Evolutionary conservation across 164 flowering plant genomes (phyloP), one percentile per base, ranked within the genome.

Genomic region (Liquidambar formosana): DNA sequence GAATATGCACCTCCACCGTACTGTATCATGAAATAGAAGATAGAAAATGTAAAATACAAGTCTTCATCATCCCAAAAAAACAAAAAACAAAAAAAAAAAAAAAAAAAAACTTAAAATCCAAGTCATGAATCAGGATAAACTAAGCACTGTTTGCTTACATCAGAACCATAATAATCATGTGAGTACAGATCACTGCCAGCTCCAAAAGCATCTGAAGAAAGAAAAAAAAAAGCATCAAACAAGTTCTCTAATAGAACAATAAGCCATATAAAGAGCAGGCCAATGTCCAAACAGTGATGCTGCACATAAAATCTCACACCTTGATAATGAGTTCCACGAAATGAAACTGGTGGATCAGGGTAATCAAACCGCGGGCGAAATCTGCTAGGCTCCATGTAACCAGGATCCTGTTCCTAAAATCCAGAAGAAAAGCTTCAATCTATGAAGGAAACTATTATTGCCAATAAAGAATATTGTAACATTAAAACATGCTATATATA

Each of bases 311-410:
- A 56, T n/a, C 28, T 0, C 56, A 57, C 62, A 90, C 93, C 93
- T 75, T 57, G 82, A 71, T 76, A 81, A 64, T 43, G 84, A 63
- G 75, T 57, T 64, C 78, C 83, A 72, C 60, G 84, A 72, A 79
- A 73, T 22, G 81, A 43, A 49, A 46, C 47, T 18, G 79, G 51
- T 19, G 80, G 80, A 71, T 85, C 88, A 70, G 86, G 43, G 63
- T 83, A 71, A 76, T 86, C 89, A 64, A 81, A 64, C 10, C 96
- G 86, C 14, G 90, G 86, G 10, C 89, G 87, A 67, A 69, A 16
- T 45, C 91, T 76, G 67, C 82, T 81, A 53, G 86, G 84, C 75
- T 85, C 93, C 66, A 75, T 47, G 57, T 79, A 83, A 58, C 79
- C 84, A 68, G 88, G 81, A 61, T 87, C 88, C 56, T 73, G 84